Evolutionary conservation across 2,329 filamentous ascomycete species (phyloP), one percentile per base, ranked within the genome.

Genomic region (Diaporthe nobilis): DNA sequence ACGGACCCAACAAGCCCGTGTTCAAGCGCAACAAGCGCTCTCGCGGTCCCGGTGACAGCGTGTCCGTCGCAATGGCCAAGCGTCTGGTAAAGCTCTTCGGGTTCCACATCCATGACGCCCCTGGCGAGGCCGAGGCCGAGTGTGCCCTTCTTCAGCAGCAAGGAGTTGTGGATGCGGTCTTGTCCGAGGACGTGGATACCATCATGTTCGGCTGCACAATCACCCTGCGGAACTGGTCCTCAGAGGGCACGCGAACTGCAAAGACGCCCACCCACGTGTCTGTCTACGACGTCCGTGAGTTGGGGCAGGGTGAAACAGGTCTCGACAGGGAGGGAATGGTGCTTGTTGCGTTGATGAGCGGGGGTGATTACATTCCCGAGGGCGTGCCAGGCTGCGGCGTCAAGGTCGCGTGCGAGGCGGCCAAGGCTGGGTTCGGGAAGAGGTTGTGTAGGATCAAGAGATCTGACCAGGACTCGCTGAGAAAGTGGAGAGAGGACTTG

Each of bases 161-260:
- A 61, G 95, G 95, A 0, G 87, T 98, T 12, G 96, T 98, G 1
- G 97, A 99, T 83, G 96, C 95, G 0, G 97, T 98, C 1, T 88
- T 99, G 80, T 98, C 95, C 83, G 96, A 99, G 83, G 97, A 99
- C 86, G 95, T 98, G 58, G 97, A 99, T 82, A 97, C 96, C 2
- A 90, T 98, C 80, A 98, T 98, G 96, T 98, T 98, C 85, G 97
- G 97, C 1, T 97, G 95, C 78, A 92, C 90, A 0, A 85, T 91
- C 51, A 96, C 94, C 0, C 85, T 98, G 57, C 90, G 95, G 70
- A 96, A 95, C 80, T 98, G 95, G 92, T 94, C 94, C 0, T 90
- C 94, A 4, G 95, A 97, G 81, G 89, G 88, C 17, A 89, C 87
- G 60, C 89, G 87, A n/a, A 86, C 88, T 0, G 90, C 88, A 79